These are phyloP conservation scores for Candida sanyaensis DNA, from an alignment of 1,139 yeast species.

Conservation along the genomic window DNA sequence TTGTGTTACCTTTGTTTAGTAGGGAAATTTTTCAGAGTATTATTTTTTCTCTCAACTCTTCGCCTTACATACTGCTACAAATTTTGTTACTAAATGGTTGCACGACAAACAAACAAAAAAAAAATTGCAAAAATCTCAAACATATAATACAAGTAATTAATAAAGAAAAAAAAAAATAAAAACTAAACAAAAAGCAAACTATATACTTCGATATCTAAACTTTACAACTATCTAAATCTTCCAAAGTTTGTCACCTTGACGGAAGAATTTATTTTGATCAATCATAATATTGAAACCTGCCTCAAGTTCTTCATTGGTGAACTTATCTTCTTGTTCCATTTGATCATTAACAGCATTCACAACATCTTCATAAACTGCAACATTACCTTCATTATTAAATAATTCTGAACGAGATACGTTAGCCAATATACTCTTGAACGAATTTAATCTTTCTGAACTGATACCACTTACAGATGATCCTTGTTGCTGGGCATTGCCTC, in stretches of 20 bases:
- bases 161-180: background rate
- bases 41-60: too few relatives aligned
- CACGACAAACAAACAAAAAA: too few relatives aligned
- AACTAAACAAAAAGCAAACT: background rate
- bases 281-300: slow-evolving; percentile 57
- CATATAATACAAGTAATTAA: background rate
- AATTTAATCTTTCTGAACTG: slow-evolving; percentile 50
- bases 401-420: slow-evolving; percentile 46
- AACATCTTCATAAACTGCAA: slow-evolving; percentile 48
- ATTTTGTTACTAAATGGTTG: too few relatives aligned
- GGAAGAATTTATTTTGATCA: slow-evolving; percentile 58
- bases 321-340: slow-evolving; percentile 63
- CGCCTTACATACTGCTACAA: too few relatives aligned
- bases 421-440: slow-evolving; percentile 49
- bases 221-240: slow-evolving; percentile 5
- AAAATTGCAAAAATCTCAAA: background rate
- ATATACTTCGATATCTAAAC: background rate
- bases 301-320: slow-evolving; percentile 50
- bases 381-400: slow-evolving; percentile 44
- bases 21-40: too few relatives aligned
- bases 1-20: too few relatives aligned
- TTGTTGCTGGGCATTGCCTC: slow-evolving; percentile 14
- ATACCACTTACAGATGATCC: slow-evolving; percentile 24
- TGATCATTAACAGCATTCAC: slow-evolving; percentile 49
- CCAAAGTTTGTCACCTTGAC: slow-evolving; percentile 60